Conservation (phyloP, 2,329 filamentous ascomycete genomes). For the Clarireedia homoeocarpa region DNA sequence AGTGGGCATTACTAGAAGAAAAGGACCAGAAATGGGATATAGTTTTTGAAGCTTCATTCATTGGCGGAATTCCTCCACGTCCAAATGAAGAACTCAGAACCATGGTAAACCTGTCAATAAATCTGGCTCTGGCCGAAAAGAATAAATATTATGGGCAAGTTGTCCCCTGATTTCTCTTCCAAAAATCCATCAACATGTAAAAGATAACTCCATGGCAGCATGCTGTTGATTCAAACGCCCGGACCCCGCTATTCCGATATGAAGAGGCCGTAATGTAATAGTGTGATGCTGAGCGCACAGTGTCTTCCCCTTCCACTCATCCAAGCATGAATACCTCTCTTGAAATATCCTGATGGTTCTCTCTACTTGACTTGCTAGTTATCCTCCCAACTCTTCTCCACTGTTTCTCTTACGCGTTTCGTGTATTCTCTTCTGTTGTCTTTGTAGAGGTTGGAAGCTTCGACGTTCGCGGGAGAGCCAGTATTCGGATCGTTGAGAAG, state of each 20-base stretch:
- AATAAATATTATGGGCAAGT: too few species aligned
- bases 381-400: slow-evolving; percentile 99
- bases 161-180: too few species aligned
- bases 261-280: slow-evolving; percentile 12
- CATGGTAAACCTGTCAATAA: too few species aligned
- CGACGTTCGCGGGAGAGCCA: slow-evolving; percentile 94
- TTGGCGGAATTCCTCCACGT: not conserved
- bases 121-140: too few species aligned
- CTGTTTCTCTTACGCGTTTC: slow-evolving; percentile 90
- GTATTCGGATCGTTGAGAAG: slow-evolving; percentile 96
- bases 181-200: slow-evolving; percentile 6
- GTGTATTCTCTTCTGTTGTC: slow-evolving; percentile 95
- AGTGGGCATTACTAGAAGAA: too few species aligned
- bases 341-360: not conserved
- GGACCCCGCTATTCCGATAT: slow-evolving; percentile 15
- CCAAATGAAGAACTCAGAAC: not conserved
- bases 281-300: not conserved
- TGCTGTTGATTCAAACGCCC: slow-evolving; percentile 14
- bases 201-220: not conserved
- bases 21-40: too few species aligned
- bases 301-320: not conserved
- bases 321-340: not conserved
- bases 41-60: too few species aligned
- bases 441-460: slow-evolving; percentile 96
- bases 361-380: slow-evolving; percentile 32